Base-by-base conservation (phyloP, 495 filamentous ascomycete species). In the Tuber microsphaerosporum region DNA sequence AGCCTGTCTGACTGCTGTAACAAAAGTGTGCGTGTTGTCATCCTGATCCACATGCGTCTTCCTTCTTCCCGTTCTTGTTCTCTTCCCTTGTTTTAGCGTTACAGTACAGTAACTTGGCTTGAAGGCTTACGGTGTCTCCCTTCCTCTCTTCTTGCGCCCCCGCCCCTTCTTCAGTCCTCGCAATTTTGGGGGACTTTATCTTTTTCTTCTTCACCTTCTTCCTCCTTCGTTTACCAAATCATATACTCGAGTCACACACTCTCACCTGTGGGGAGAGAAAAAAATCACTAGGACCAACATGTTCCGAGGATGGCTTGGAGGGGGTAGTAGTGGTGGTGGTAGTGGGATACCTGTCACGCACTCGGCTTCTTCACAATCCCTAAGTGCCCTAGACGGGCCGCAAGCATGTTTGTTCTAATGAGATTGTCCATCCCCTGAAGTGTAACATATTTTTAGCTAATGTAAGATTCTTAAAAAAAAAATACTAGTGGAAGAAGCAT, bases 401-500 rank as follows among this genome's bases (percentile, higher is more conserved):
- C 85, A 88, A 77, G 86, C 90, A 81, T 86, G 89, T 91, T 84
- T 77, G 87, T 86, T 71, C 37, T 71, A 81, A 61, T 61, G 51
- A 56, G 48, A 26, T 73, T 71, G 17, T 70, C 61, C 2, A 46
- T 78, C 44, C 72, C 71, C 48, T 22, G 70, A 72, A 56, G 34
- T 72, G 71, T 68, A 74, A 70, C 71, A 80, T 73, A 4, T 42
- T 41, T 41, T 76, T 77, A 69, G 44, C 74, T 79, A 44, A 79
- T 79, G 26, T 34, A 2, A 14, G 51, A 31, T 61, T 61, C 9
- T 14, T 61, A 2, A 2, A 61, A 48, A 46, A 61, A 45, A 37
- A 37, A 37, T 74, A 72, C 68, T 70, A 91, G 90, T 92, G 78
- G 87, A 90, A 77, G 85, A 91, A 80, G 90, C 90, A 48, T 86